Conservation (phyloP, 139 green algal species). For the Closterium sp. region DNA sequence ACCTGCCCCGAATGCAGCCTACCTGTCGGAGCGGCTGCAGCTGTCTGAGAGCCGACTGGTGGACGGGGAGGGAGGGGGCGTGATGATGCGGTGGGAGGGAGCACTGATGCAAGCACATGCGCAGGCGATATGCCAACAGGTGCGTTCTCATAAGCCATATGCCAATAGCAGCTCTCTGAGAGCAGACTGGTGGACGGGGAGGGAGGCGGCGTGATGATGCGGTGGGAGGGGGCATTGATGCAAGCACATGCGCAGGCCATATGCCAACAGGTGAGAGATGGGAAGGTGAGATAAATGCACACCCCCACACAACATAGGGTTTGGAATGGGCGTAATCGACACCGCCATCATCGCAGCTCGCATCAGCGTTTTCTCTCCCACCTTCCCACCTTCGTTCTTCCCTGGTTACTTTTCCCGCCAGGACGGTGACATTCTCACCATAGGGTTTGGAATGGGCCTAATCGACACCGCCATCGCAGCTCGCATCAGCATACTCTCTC, state of each 20-base stretch:
- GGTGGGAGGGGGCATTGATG: conserved; percentile 92
- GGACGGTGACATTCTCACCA: conserved; percentile 82
- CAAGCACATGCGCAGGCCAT: conserved; percentile 72
- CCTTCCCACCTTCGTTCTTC: too few species aligned
- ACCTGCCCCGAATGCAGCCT: conserved; percentile 41
- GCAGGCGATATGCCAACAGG: conserved; percentile 52
- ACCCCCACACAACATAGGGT: too few species aligned
- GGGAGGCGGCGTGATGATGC: conserved; percentile 95
- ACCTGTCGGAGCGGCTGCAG: conserved; percentile 59
- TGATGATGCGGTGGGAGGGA: conserved; percentile 97
- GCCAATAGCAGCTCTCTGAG: conserved; percentile 52
- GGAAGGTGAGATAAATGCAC: too few species aligned
- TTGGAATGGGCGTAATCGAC: too few species aligned
- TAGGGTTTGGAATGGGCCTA: conserved; percentile 94
- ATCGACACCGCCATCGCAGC: conserved; percentile 68
- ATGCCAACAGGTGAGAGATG: conserved; percentile 14
- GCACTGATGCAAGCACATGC: conserved; percentile 91
- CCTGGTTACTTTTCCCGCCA: too few species aligned
- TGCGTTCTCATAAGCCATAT: too few species aligned
- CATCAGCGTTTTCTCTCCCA: too few species aligned
- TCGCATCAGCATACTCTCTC: conserved; percentile 35
- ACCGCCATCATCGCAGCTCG: too few species aligned
- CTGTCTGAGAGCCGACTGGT: conserved; percentile 60
- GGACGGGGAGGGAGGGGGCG: conserved; percentile 78
- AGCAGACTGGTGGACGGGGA: conserved; percentile 74